These are phyloP conservation scores for Ormosia semicastrata DNA, from an alignment of 306 rosid genomes.

Conservation along the genomic window DNA sequence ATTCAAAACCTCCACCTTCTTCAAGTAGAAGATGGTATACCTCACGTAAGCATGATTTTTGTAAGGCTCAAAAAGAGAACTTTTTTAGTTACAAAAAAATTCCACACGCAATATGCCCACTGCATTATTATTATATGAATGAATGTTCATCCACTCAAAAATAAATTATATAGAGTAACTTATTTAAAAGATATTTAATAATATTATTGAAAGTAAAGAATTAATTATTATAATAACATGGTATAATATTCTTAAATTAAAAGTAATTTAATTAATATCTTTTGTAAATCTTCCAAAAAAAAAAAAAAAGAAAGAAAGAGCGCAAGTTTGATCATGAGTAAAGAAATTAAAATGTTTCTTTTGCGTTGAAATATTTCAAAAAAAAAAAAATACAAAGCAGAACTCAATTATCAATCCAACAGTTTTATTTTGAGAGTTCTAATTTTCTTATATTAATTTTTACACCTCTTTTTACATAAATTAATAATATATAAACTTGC, in stretches of 20 bases:
- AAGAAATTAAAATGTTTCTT: constrained; percentile 7
- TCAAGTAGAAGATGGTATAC: constrained; percentile 1
- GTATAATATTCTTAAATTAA: neutral
- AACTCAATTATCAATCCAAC: neutral
- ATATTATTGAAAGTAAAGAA: no score
- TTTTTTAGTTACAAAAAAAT: neutral
- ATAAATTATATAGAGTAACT: neutral
- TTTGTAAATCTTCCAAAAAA: neutral
- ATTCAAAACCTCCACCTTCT: constrained; percentile 12
- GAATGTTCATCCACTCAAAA: neutral
- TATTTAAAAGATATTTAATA: no score
- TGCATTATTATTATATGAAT: neutral
- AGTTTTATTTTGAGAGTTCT: neutral
- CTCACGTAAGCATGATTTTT: neutral
- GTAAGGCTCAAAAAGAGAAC: neutral
- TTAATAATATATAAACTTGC: no score
- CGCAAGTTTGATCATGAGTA: neutral
- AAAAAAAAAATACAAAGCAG: neutral
- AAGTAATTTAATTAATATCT: neutral
- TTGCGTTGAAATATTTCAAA: neutral
- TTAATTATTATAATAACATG: no score
- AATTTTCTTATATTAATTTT: no score
- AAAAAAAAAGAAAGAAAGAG: neutral
- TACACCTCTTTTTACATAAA: no score
- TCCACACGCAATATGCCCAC: neutral